Evolutionary conservation across 139 green algal species (phyloP).

Genomic region (Chlorella sp.): DNA sequence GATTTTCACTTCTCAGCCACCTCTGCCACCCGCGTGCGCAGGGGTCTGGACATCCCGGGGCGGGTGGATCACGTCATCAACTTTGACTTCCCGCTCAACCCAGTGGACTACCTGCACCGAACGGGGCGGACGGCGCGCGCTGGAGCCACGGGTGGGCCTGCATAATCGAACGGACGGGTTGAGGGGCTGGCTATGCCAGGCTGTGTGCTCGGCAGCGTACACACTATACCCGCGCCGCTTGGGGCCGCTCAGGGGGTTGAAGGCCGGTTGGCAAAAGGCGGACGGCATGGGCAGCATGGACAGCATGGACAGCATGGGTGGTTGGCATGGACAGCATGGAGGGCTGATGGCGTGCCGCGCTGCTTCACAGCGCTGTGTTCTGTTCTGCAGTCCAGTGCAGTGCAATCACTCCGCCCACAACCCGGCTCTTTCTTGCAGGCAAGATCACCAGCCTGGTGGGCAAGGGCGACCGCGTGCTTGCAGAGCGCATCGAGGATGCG

Average conservation of each 20-base stretch:
- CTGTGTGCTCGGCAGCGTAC: too few species aligned
- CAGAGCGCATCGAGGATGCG: constrained; percentile 77
- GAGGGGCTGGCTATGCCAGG: too few species aligned
- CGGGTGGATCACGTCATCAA: constrained; percentile 95
- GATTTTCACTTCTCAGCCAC: too few species aligned
- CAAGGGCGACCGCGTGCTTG: constrained; percentile 76
- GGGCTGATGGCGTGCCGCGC: not conserved
- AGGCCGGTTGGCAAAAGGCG: too few species aligned
- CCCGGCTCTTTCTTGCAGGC: constrained; percentile 22
- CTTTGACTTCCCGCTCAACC: constrained; percentile 96
- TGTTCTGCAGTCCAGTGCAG: not conserved
- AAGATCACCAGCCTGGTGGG: constrained; percentile 15
- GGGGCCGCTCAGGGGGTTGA: too few species aligned
- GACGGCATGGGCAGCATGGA: too few species aligned
- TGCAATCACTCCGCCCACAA: not conserved
- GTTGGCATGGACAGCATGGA: too few species aligned
- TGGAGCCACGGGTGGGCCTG: constrained; percentile 57
- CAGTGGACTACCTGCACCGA: constrained; percentile 94
- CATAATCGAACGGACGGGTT: too few species aligned
- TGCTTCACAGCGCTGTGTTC: not conserved
- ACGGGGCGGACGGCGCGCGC: constrained; percentile 88
- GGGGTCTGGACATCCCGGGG: constrained; percentile 92
- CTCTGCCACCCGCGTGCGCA: not conserved
- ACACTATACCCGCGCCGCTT: too few species aligned
- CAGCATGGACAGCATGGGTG: too few species aligned